phyloP scores from a whole-genome alignment of 352 stramenopile genomes.

The Phytophthora foliorum region DNA sequence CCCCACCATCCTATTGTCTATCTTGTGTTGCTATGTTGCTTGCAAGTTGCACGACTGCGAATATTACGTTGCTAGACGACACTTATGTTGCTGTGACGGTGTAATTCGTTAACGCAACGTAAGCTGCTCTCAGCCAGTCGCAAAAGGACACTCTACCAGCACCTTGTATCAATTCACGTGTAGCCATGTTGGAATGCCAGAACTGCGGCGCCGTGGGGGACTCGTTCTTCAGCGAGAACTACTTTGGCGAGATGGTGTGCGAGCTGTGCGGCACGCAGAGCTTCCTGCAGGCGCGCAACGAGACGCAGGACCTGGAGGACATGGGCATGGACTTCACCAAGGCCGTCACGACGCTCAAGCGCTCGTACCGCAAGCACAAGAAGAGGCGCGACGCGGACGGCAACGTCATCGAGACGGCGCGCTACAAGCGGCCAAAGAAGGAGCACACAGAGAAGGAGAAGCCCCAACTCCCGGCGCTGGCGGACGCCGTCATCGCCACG shows the following conservation, averaged over 20 bases:
- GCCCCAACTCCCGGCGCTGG: slow-evolving; percentile 44
- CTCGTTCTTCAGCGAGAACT: slow-evolving; percentile 85
- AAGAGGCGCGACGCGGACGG: slow-evolving; percentile 29
- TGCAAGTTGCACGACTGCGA: no score
- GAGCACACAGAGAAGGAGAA: slow-evolving; percentile 1
- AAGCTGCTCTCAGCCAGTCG: slow-evolving; percentile 10
- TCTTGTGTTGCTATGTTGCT: background rate
- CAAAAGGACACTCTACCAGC: background rate
- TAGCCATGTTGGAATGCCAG: slow-evolving; percentile 74
- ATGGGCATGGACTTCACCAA: slow-evolving; percentile 59
- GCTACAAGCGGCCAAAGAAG: slow-evolving; percentile 11
- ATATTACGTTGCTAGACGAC: background rate
- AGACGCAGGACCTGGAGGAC: slow-evolving; percentile 86
- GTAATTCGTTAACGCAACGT: background rate
- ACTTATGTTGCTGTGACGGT: slow-evolving; percentile 4
- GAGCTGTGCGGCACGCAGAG: slow-evolving; percentile 89
- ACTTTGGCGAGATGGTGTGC: slow-evolving; percentile 88
- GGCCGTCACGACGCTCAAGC: slow-evolving; percentile 50
- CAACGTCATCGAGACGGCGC: slow-evolving; percentile 5
- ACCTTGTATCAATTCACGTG: background rate
- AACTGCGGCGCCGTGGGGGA: slow-evolving; percentile 82
- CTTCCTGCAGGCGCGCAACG: slow-evolving; percentile 82
- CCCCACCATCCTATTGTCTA: background rate
- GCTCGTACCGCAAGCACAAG: slow-evolving; percentile 26
- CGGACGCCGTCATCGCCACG: slow-evolving; percentile 69